Percentiles rank a stretch among this genome's conserved stretches.
phyloP scores from a whole-genome alignment of 495 filamentous ascomycete species.

The Aspergillus baeticus region DNA sequence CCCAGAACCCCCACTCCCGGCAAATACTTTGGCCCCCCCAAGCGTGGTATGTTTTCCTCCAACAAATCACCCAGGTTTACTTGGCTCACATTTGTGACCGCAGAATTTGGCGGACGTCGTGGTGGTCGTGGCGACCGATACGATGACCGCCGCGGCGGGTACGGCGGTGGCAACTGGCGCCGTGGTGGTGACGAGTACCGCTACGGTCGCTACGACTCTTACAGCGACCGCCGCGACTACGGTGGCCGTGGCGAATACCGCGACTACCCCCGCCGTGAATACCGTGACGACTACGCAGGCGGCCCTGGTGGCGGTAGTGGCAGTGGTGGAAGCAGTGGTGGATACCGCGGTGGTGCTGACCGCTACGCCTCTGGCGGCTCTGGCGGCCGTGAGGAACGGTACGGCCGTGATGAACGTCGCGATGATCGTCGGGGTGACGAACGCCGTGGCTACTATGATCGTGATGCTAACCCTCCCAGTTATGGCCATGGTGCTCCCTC shows the following conservation, averaged over 20 bases:
- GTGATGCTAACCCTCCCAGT: slow-evolving; percentile 36
- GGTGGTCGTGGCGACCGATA: slow-evolving; percentile 41
- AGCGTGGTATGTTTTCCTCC: slow-evolving; percentile 73
- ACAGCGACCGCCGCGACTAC: slow-evolving; percentile 57
- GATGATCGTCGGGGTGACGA: slow-evolving; percentile 63
- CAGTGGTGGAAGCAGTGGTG: slow-evolving; percentile 39
- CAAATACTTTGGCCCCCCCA: slow-evolving; percentile 98
- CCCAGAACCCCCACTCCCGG: slow-evolving; percentile 96
- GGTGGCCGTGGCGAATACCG: slow-evolving; percentile 55
- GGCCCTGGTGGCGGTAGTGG: slow-evolving; percentile 46
- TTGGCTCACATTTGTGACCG: slow-evolving; percentile 12
- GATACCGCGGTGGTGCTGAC: slow-evolving; percentile 51
- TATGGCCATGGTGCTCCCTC: slow-evolving; percentile 37
- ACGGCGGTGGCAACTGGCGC: slow-evolving; percentile 49
- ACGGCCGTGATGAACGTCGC: slow-evolving; percentile 61
- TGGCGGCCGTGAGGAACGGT: slow-evolving; percentile 61
- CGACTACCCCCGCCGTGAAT: slow-evolving; percentile 54
- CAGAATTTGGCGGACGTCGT: slow-evolving; percentile 56
- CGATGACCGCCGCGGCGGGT: slow-evolving; percentile 60
- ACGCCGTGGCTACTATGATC: slow-evolving; percentile 46
- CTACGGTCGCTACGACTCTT: slow-evolving; percentile 54
- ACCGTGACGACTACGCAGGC: slow-evolving; percentile 45
- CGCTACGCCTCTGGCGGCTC: slow-evolving; percentile 61
- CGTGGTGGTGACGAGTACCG: slow-evolving; percentile 45
- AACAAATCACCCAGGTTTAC: slow-evolving; percentile 19